These are phyloP conservation scores for Solanum habrochaites DNA, from an alignment of 257 asterid genomes.

Conservation along the genomic window DNA sequence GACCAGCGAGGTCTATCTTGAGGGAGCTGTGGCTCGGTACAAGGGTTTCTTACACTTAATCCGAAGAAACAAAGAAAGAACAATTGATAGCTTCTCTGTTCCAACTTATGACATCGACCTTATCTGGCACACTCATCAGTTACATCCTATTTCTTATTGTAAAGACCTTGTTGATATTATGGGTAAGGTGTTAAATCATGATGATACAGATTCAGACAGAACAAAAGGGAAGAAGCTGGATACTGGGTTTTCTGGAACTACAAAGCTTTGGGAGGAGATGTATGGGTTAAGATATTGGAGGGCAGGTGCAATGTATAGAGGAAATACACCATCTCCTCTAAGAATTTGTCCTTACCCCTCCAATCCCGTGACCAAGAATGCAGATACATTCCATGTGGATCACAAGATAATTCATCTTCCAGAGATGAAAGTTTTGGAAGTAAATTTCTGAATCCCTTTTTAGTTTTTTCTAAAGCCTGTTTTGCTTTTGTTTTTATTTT, in stretches of 20 bases:
- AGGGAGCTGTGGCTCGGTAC: constrained; percentile 90
- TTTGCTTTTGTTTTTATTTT: background rate
- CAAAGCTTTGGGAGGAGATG: constrained; percentile 66
- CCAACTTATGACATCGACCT: constrained; percentile 97
- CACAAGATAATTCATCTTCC: constrained; percentile 33
- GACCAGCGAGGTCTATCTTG: constrained; percentile 45
- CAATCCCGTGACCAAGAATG: constrained; percentile 19
- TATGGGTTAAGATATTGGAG: constrained; percentile 86
- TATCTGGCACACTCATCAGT: constrained; percentile 97
- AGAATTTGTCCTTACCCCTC: constrained; percentile 38
- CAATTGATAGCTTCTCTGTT: constrained; percentile 72
- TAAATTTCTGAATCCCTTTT: constrained; percentile 17
- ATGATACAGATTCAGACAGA: constrained; percentile 93
- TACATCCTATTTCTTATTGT: constrained; percentile 76
- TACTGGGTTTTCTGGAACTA: constrained; percentile 68
- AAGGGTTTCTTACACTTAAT: constrained; percentile 88
- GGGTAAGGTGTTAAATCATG: constrained; percentile 81
- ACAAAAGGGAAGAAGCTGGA: constrained; percentile 87
- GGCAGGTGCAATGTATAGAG: constrained; percentile 94
- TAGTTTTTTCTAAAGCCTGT: background rate
- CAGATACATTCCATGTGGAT: constrained; percentile 13
- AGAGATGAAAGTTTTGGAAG: constrained; percentile 46
- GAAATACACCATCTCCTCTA: constrained; percentile 62
- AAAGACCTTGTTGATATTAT: constrained; percentile 56
- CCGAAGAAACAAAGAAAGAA: constrained; percentile 66